Evolutionary conservation across 2,329 filamentous ascomycete genomes (phyloP).

Genomic region (Xylariaceae sp.): DNA sequence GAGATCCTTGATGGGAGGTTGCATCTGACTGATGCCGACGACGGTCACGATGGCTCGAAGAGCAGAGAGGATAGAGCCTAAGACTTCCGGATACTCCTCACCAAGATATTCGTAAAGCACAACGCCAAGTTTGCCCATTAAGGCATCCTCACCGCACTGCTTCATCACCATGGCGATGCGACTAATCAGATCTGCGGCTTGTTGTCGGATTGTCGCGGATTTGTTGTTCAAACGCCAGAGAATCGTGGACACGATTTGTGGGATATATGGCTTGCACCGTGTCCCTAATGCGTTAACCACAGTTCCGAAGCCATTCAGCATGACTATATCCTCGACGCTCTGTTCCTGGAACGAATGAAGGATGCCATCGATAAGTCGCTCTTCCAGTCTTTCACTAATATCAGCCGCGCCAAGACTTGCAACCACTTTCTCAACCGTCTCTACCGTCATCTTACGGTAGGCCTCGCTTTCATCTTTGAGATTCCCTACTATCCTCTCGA

Average conservation of each 20-base stretch:
- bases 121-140: constrained; percentile 92
- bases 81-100: constrained; percentile 96
- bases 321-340: constrained; percentile 90
- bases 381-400: constrained; percentile 87
- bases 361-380: constrained; percentile 91
- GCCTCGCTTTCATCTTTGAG: constrained; percentile 97
- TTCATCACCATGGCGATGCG: constrained; percentile 99
- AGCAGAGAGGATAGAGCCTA: constrained; percentile 93
- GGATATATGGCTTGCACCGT: constrained; percentile 92
- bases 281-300: constrained; percentile 93
- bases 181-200: constrained; percentile 93
- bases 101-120: constrained; percentile 97
- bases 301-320: constrained; percentile 96
- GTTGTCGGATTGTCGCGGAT: constrained; percentile 91
- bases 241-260: constrained; percentile 95
- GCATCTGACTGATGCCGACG: constrained; percentile 96
- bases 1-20: constrained; percentile 94
- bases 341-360: constrained; percentile 97
- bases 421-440: constrained; percentile 95
- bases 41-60: constrained; percentile 95
- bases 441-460: constrained; percentile 98
- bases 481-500: constrained; percentile 89
- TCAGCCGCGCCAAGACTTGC: constrained; percentile 90
- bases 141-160: constrained; percentile 91
- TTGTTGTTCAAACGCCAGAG: constrained; percentile 98